Conservation (phyloP, 805 yeast species). For the Suhomyces sp. region DNA sequence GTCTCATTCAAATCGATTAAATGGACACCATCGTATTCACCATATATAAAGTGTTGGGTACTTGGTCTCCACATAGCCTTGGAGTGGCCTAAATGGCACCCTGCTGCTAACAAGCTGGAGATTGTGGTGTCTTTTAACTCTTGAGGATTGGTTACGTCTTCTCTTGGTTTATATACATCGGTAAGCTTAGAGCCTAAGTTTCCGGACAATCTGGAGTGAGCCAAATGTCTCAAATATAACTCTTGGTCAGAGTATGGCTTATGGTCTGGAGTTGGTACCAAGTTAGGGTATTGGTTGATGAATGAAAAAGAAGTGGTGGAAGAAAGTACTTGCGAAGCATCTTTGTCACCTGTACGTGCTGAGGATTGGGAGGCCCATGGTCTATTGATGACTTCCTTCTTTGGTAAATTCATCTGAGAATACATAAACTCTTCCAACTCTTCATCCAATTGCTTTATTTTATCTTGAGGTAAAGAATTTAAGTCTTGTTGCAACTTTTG, state of each 20-base stretch:
- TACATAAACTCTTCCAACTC: constrained; percentile 39
- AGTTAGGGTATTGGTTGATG: constrained; percentile 51
- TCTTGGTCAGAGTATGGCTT: constrained; percentile 78
- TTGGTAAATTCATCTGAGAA: constrained; percentile 32
- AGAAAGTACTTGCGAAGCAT: constrained; percentile 16
- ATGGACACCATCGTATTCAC: constrained; percentile 86
- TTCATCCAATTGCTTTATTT: constrained; percentile 38
- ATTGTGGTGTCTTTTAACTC: constrained; percentile 57
- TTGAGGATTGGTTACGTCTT: constrained; percentile 60
- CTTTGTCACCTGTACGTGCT: not conserved
- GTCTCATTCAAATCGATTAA: constrained; percentile 90
- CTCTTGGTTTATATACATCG: constrained; percentile 67
- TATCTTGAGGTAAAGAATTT: constrained; percentile 24
- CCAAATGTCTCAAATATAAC: constrained; percentile 67
- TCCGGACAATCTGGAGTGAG: constrained; percentile 54
- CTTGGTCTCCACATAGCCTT: constrained; percentile 71
- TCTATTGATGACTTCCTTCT: constrained; percentile 22
- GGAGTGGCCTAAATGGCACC: constrained; percentile 94
- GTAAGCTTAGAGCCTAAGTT: constrained; percentile 62
- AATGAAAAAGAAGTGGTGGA: constrained; percentile 32
- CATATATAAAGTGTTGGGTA: constrained; percentile 83
- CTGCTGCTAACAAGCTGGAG: constrained; percentile 78
- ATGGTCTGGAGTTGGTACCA: constrained; percentile 56
- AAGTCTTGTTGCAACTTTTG: constrained; percentile 29
- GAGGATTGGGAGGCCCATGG: constrained; percentile 29